Evolutionary conservation across 176 grass and related monocot species (phyloP).

Genomic region (Avena insularis): DNA sequence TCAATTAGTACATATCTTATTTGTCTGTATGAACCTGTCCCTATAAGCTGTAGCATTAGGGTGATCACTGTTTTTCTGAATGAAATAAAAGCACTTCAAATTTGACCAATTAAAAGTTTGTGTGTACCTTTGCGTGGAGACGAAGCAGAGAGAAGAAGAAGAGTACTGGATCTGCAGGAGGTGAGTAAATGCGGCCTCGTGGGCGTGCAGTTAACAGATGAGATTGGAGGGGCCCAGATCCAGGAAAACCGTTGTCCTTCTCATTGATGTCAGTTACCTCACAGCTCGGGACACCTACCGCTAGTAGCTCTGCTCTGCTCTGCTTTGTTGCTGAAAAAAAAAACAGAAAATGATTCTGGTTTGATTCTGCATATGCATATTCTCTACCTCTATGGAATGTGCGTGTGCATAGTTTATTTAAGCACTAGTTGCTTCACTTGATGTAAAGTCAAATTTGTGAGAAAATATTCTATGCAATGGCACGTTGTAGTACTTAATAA

Average conservation of each 20-base stretch:
- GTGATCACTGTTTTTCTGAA: neutral
- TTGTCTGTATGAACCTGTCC: too few relatives aligned
- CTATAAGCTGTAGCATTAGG: too few relatives aligned
- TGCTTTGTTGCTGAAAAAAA: neutral
- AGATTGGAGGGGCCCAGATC: slow-evolving; percentile 38
- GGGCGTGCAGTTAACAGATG: slow-evolving; percentile 51
- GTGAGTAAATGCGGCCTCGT: slow-evolving; percentile 54
- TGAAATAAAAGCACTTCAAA: neutral
- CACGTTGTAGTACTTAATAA: neutral
- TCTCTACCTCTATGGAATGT: neutral
- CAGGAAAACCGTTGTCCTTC: slow-evolving; percentile 52
- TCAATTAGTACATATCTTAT: too few relatives aligned
- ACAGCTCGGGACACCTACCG: slow-evolving; percentile 1
- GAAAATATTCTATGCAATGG: neutral
- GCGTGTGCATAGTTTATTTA: neutral
- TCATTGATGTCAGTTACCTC: slow-evolving; percentile 39
- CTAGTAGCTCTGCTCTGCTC: neutral
- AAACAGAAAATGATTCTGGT: neutral
- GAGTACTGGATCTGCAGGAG: slow-evolving; percentile 34
- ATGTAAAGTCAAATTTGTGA: neutral
- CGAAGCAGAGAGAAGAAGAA: slow-evolving; percentile 27
- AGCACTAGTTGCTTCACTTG: neutral
- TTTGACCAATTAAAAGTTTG: neutral
- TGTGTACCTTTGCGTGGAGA: slow-evolving; percentile 46
- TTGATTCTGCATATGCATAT: neutral